A percentile compares a stretch with the other conserved stretches of the same genome.
phyloP scores from a whole-genome alignment of 192 early-diverging fungal genomes.

The Funneliformis mosseae region DNA sequence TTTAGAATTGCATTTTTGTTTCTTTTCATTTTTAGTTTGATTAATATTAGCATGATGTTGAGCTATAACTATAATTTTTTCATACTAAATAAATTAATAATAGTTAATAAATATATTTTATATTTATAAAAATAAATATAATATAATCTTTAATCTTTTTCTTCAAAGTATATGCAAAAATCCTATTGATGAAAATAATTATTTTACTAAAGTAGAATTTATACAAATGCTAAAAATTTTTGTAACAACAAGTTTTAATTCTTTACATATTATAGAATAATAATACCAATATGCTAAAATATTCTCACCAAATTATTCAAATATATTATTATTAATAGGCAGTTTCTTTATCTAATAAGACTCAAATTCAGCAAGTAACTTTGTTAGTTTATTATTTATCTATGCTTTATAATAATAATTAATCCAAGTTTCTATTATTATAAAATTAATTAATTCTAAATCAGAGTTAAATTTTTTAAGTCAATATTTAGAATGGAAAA shows the following conservation, averaged over 20 bases:
- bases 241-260: background rate
- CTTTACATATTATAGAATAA: background rate
- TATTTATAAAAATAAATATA: background rate
- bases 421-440: background rate
- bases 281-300: slow-evolving; percentile 7
- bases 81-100: background rate
- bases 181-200: background rate
- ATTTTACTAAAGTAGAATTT: slow-evolving; percentile 24
- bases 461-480: background rate
- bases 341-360: background rate
- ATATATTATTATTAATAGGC: slow-evolving; percentile 16
- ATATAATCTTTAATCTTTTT: slow-evolving; percentile 4
- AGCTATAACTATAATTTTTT: background rate
- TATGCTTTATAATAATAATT: slow-evolving; percentile 29
- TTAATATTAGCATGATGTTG: background rate
- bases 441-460: slow-evolving; percentile 9
- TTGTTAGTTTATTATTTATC: background rate
- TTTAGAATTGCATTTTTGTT: background rate
- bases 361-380: slow-evolving; percentile 10
- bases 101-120: background rate
- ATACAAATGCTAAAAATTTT: slow-evolving; percentile 26
- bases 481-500: background rate
- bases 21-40: background rate
- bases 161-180: background rate
- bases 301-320: slow-evolving; percentile 11